Base-by-base conservation (phyloP, 1,284 basidiomycete genomes). In the Melampsora americana region DNA sequence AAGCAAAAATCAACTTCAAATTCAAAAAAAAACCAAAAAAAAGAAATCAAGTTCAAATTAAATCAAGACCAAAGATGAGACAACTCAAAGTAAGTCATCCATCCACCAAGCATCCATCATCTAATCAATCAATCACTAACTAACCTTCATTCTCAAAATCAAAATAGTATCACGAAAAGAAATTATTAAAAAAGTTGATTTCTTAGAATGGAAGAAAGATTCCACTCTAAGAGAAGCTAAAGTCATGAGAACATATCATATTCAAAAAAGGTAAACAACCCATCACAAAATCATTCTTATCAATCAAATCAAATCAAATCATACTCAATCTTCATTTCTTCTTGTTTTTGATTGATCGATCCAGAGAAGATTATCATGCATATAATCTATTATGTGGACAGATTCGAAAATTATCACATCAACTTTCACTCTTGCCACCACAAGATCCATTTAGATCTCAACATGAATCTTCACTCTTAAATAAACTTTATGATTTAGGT, bases 401-500 rank as follows among this genome's bases (percentile, higher is more conserved):
- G 11, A 85, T 98, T 59, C 89, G 93, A 59, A 89, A 90, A 18
- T 89, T 92, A 81, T 91, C 93, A 0, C 93, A 97, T 83, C 89
- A 92, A 28, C 83, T 98, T 77, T 91, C 94, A 50, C 86, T 93
- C 46, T 87, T 99, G 7, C 92, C 95, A 0, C 87, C 93, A 0
- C 88, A 92, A 78, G 95, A 99, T 84, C 91, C 94, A 1, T 94
- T 93, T 84, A 88, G 96, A 28, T 79, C 88, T 18, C 88, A 90
- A 78, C 92, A 92, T 87, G 92, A 99, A 84, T 88, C 85, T 48
- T 89, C 92, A 80, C 86, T 99, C 66, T 88, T 99, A 69, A 89
- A 90, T 79, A 99, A 99, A 84, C 88, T 98, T 77, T 99, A 97
- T 85, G 96, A 99, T 84, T 92, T 96, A 87, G 96, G 95, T 72